Conservation (phyloP, 2,329 filamentous ascomycete genomes). For the Ceratocystis diversiconidia region DNA sequence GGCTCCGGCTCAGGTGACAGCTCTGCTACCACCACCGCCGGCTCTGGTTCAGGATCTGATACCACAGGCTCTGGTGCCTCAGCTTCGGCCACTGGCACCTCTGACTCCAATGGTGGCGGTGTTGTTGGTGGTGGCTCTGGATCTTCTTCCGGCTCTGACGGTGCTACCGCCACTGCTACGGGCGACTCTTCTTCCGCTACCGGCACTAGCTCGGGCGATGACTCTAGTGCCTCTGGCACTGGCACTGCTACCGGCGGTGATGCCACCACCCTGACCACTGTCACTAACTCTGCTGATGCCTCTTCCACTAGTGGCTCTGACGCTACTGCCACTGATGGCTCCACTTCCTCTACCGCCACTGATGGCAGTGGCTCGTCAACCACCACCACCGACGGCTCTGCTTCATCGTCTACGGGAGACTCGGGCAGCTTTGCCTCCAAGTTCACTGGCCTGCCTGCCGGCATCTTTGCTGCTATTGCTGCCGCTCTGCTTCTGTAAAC, state of each 20-base stretch:
- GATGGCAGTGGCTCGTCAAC: slow-evolving; percentile 17
- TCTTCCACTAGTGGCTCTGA: slow-evolving; percentile 22
- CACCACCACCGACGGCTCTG: slow-evolving; percentile 22
- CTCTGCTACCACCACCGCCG: slow-evolving; percentile 3
- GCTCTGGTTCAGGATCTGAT: slow-evolving; percentile 15
- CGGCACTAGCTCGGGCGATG: background rate
- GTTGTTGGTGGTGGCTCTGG: slow-evolving; percentile 3
- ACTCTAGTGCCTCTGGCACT: slow-evolving; percentile 16
- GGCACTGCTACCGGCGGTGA: slow-evolving; percentile 8
- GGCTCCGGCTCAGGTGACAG: slow-evolving; percentile 13
- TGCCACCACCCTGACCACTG: slow-evolving; percentile 20
- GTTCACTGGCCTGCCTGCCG: slow-evolving; percentile 32
- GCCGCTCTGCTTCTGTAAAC: slow-evolving; percentile 36
- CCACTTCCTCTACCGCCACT: background rate
- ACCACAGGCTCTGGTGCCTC: slow-evolving; percentile 11
- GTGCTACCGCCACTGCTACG: background rate
- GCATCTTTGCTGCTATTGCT: slow-evolving; percentile 36
- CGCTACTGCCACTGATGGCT: slow-evolving; percentile 22
- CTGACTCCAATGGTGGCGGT: background rate
- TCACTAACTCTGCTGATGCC: slow-evolving; percentile 20
- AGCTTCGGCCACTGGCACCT: slow-evolving; percentile 13
- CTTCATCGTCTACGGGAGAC: slow-evolving; percentile 21
- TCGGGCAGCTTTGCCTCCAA: slow-evolving; percentile 24
- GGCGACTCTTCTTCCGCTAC: background rate
- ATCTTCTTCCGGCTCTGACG: slow-evolving; percentile 8